Evolutionary conservation across 768 basidiomycete species (phyloP), one percentile per base, ranked within the genome.

Genomic region (Lactarius tabidus): DNA sequence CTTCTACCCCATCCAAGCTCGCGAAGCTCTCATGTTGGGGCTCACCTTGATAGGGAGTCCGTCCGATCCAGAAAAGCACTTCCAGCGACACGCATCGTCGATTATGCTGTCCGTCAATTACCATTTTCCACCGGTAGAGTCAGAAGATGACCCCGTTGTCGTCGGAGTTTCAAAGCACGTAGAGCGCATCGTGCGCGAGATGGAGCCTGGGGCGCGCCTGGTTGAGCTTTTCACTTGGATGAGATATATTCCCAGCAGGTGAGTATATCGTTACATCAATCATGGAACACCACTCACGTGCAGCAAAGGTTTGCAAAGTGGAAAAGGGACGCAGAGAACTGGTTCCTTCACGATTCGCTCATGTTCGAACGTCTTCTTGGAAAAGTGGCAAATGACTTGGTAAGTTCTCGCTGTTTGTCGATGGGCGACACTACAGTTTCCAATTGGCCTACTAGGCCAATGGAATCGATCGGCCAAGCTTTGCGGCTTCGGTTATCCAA

Each of bases 1-100:
- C 12, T 75, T 75, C 65, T 60, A 68, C 20, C 67, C 69, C 17
- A 69, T 75, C 35, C 72, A 76, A 51, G 72, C 74, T 43, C 57
- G 64, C 35, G 75, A 79, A 70, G 74, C 74, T 2, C 70, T 64
- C 14, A 60, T 70, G 23, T 26, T 26, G 23, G n/a, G 14, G 15
- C 26, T 51, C 15, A 74, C 73, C 20, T 38, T 80, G 5, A 60
- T 75, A 18, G 57, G 63, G 15, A 60, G 70, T 23, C 75, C 76
- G 0, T 67, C 69, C 0, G 57, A 67, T 12, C 61, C 74, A 5
- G 54, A 67, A 4, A 60, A 71, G 6, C 74, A 76, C 60, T 62
- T 79, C 26, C 29, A 33, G 12, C 53, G 53, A 10, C 52, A 64
- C 51, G 65, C 69, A 54, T 33, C 60, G 3, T 67, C 15, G 14